Evolutionary conservation across 108 stramenopile genomes (phyloP).

Genomic region (Discostella pseudostelligera): DNA sequence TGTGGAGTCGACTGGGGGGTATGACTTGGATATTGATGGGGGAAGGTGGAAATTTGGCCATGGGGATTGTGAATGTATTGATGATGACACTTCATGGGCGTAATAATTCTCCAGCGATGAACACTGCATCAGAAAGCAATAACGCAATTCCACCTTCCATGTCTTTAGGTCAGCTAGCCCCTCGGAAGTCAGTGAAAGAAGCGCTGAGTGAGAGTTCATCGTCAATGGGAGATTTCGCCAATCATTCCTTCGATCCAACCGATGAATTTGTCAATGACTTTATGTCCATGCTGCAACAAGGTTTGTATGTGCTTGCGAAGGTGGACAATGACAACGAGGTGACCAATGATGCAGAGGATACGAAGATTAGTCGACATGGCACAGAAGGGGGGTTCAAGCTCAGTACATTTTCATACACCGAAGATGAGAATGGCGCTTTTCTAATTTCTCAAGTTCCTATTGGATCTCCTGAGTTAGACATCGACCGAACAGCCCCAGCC

Average conservation of each 20-base stretch:
- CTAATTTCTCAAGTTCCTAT: conserved; percentile 20
- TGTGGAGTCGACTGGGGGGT: conserved; percentile 16
- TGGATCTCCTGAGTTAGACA: conserved; percentile 12
- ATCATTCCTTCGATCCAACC: conserved; percentile 20
- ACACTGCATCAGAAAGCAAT: neutral
- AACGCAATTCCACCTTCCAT: conserved; percentile 2
- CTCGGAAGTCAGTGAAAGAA: conserved; percentile 37
- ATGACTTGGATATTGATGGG: conserved; percentile 22
- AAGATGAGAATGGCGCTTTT: conserved; percentile 14
- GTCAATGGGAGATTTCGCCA: conserved; percentile 10
- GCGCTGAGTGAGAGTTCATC: conserved; percentile 25
- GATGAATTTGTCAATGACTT: conserved; percentile 32
- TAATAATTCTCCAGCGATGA: neutral
- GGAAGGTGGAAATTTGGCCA: conserved; percentile 28
- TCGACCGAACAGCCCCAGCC: neutral
- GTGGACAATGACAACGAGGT: conserved; percentile 12
- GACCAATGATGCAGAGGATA: neutral
- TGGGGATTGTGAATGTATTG: conserved; percentile 7
- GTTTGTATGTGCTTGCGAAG: conserved; percentile 43
- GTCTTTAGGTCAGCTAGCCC: conserved; percentile 10
- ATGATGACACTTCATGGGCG: neutral
- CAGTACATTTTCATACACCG: conserved; percentile 33
- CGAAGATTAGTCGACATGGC: conserved; percentile 1
- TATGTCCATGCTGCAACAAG: conserved; percentile 31
- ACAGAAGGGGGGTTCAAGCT: conserved; percentile 24